A percentile compares a stretch with the other conserved stretches of the same genome.
These are phyloP conservation scores for Akanthomyces uredinophilus DNA, from an alignment of 2,329 filamentous ascomycete species.

Conservation along the genomic window DNA sequence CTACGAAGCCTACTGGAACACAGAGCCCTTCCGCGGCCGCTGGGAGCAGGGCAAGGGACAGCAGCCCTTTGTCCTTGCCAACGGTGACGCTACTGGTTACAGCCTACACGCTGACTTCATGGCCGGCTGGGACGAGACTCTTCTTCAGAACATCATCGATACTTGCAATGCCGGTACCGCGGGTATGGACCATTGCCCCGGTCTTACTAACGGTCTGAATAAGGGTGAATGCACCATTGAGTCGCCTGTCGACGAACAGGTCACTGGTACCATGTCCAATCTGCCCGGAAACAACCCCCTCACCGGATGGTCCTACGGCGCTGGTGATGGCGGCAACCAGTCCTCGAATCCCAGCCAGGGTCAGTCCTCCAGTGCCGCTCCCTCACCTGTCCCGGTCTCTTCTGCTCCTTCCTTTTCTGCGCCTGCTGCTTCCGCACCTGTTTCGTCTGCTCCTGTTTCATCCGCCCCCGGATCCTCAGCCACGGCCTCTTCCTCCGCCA, in stretches of 20 bases:
- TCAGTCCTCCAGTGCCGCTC: background rate
- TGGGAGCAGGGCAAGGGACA: constrained; percentile 50
- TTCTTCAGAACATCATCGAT: constrained; percentile 62
- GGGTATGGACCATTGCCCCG: constrained; percentile 59
- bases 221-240: constrained; percentile 46
- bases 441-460: background rate
- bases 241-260: constrained; percentile 41
- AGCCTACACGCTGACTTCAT: constrained; percentile 68
- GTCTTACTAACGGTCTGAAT: constrained; percentile 50
- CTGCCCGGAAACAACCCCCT: constrained; percentile 54
- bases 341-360: background rate
- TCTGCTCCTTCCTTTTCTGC: background rate
- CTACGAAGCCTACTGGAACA: constrained; percentile 58
- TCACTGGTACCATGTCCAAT: constrained; percentile 37
- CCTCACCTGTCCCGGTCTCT: background rate
- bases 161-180: constrained; percentile 55
- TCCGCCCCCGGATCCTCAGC: background rate
- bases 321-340: background rate
- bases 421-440: background rate
- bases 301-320: constrained; percentile 46
- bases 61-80: constrained; percentile 64
- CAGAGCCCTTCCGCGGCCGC: constrained; percentile 46
- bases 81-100: constrained; percentile 66
- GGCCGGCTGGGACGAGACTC: constrained; percentile 63
- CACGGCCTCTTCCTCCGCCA: background rate